Evolutionary conservation across 2,329 filamentous ascomycete genomes (phyloP), one percentile per base, ranked within the genome.

Genomic region (Cladophialophora bantiana): DNA sequence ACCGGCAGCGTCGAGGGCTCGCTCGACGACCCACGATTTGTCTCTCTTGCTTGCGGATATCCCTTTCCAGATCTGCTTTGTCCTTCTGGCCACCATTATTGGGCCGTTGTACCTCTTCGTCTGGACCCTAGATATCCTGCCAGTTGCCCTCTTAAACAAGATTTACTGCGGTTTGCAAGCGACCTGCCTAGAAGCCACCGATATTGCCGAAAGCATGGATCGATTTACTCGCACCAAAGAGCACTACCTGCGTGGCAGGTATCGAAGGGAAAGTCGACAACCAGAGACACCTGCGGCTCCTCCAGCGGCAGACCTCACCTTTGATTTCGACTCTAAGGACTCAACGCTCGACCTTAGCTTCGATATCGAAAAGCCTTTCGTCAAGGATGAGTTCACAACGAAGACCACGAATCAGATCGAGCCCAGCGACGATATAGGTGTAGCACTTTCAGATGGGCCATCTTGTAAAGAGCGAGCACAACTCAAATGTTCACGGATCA

Each of bases 311-410:
- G 40, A 38, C 38, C 12, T 52, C n/a, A 18, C 20, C 48, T 63
- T 67, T 18, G 65, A 64, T 26, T 63, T 67, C 15, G 48, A 59
- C 7, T 66, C 55, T 42, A 34, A 20, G n/a, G 54, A 58, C 18
- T 38, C 53, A 15, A 56, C 59, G 26, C 53, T 63, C 34, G 54
- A 63, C 42, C 45, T 59, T 4, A 59, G 13, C n/a, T 20, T 62
- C 13, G 50, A 36, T 40, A 7, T 59, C 10, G 42, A 15, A 10
- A 36, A 34, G 6, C 31, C 57, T 18, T 9, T 34, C 13, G 18
- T 6, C 9, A 4, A 18, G 20, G 3, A 32, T 35, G 38, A 50
- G 10, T 36, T 6, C 12, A 55, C 12, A 26, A 18, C n/a, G 53
- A 55, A 15, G 2, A 5, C 18, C 4, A 10, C 18, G 31, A 26